phyloP scores from a whole-genome alignment of 225 moss, liverwort and hornwort species.

The Physcomitrellopsis africana region DNA sequence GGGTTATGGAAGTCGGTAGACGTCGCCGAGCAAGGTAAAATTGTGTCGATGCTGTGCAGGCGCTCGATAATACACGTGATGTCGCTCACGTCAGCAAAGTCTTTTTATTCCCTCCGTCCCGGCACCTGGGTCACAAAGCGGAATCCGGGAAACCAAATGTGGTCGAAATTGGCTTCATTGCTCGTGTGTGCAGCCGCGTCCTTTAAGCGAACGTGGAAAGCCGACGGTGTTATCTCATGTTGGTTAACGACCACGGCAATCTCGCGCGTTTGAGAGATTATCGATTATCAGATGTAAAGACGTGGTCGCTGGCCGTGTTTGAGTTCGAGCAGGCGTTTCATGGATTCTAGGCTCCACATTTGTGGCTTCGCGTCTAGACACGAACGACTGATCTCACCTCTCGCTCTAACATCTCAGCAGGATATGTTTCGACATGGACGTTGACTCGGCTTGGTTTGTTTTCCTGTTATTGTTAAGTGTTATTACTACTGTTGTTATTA shows the following conservation, averaged over 20 bases:
- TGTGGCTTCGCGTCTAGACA: neutral
- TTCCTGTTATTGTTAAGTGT: neutral
- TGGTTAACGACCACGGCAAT: too few relatives aligned
- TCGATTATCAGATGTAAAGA: neutral
- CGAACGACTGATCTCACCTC: neutral
- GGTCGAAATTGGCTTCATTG: neutral
- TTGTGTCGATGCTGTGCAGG: too few relatives aligned
- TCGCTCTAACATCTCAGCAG: neutral
- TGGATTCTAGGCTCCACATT: neutral
- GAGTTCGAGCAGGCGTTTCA: neutral
- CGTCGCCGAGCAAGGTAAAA: too few relatives aligned
- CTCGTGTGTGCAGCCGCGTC: neutral
- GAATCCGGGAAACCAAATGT: neutral
- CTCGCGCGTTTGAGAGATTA: neutral
- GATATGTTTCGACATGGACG: constrained; percentile 3
- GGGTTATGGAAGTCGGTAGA: too few relatives aligned
- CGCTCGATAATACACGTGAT: too few relatives aligned
- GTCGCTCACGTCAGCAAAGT: too few relatives aligned
- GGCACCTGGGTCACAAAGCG: too few relatives aligned
- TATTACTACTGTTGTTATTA: too few relatives aligned
- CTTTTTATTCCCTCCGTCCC: too few relatives aligned
- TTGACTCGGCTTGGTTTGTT: constrained; percentile 5
- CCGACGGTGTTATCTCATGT: neutral
- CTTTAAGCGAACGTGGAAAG: neutral
- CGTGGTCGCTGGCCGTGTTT: neutral